Evolutionary conservation across 495 filamentous ascomycete species (phyloP), one percentile per base, ranked within the genome.

Genomic region (Mytilinidion resinicola): DNA sequence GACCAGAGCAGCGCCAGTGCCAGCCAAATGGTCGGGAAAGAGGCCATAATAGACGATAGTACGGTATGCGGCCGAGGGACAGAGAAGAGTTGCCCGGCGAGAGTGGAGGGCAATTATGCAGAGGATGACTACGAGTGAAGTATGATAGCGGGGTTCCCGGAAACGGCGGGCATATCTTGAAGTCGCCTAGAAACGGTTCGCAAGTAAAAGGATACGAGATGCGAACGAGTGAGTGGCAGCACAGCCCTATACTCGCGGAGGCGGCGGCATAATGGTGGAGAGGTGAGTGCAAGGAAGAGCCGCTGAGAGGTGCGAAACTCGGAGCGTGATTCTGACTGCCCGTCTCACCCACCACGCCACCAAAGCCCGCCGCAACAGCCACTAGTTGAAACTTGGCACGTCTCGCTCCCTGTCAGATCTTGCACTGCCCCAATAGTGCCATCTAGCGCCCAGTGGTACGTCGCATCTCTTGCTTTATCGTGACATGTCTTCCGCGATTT

Each of bases 341-440:
- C 15, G 3, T 50, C 46, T 12, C n/a, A 12, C 7, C 48, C 48
- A 21, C n/a, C 14, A 2, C 6, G 12, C n/a, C 17, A 33, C 48
- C 42, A 25, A 9, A 0, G 9, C 12, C 15, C 20, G 33, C 30
- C 30, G 35, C 12, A 30, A 21, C 37, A 36, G 5, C 25, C 11
- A n/a, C 15, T 34, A 12, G 20, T 34, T 63, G 60, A 63, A 63
- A 63, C 60, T 51, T 35, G 55, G 55, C 60, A 43, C 37, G 55
- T 63, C 41, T 49, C 21, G 46, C 33, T 30, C 19, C 46, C 12
- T n/a, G 46, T 49, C 46, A 49, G 46, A 25, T 49, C 21, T 49
- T 57, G 59, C 59, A 57, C 54, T 48, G 59, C 59, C 59, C 38
- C 59, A 53, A 53, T 41, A 42, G 5, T n/a, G 42, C 3, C 33